These are phyloP conservation scores for Eucalyptus camaldulensis DNA, from an alignment of 345 rosid genomes.

Conservation along the genomic window DNA sequence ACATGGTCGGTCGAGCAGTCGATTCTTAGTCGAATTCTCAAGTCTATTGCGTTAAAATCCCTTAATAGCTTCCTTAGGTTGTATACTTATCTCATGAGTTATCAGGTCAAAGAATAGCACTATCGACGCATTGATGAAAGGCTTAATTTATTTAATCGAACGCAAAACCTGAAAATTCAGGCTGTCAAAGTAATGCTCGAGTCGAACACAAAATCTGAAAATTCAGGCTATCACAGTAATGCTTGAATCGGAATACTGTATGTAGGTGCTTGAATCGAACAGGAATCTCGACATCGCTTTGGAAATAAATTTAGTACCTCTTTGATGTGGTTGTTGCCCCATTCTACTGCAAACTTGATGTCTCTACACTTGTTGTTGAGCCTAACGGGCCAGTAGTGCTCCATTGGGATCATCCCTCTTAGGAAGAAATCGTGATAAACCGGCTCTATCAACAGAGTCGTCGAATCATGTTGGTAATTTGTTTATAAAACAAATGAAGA, in stretches of 20 bases:
- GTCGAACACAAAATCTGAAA: too few relatives aligned
- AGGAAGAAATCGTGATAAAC: conserved; percentile 22
- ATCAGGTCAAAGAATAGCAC: too few relatives aligned
- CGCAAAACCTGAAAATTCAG: too few relatives aligned
- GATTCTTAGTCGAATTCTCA: too few relatives aligned
- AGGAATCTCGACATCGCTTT: background rate
- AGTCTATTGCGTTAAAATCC: too few relatives aligned
- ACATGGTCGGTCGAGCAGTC: too few relatives aligned
- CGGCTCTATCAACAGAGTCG: conserved; percentile 16
- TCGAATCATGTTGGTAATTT: background rate
- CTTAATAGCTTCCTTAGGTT: too few relatives aligned
- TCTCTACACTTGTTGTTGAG: conserved; percentile 15
- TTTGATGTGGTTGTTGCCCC: conserved; percentile 28
- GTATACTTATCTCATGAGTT: too few relatives aligned
- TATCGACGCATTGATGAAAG: too few relatives aligned
- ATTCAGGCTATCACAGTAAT: too few relatives aligned
- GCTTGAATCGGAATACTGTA: background rate
- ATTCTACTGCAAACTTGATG: conserved; percentile 33
- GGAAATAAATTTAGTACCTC: conserved; percentile 1
- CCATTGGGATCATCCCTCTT: conserved; percentile 26
- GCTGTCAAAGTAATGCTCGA: background rate
- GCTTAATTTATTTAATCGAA: too few relatives aligned
- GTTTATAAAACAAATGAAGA: too few relatives aligned
- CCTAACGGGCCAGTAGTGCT: conserved; percentile 40
- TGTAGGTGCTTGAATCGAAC: background rate